Conservation (phyloP, 768 basidiomycete species). For the Hemileccinum rubropunctum region DNA sequence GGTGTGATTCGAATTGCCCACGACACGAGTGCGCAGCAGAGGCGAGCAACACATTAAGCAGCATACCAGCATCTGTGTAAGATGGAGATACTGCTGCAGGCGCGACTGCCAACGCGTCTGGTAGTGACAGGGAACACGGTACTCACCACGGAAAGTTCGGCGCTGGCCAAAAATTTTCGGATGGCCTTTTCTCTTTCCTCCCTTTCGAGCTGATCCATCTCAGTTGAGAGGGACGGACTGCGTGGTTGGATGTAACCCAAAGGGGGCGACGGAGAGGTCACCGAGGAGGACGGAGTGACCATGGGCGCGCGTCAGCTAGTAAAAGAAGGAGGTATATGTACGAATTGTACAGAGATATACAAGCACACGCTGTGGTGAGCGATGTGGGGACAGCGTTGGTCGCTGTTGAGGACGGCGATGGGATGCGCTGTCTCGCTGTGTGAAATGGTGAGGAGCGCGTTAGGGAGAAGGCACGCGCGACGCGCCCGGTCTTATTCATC, state of each 20-base stretch:
- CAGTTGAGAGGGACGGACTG: conserved; percentile 39
- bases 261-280: conserved; percentile 80
- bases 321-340: conserved; percentile 18
- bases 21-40: conserved; percentile 7
- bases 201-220: conserved; percentile 43
- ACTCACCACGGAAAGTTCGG: conserved; percentile 79
- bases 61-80: not conserved
- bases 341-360: conserved; percentile 17
- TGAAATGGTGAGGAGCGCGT: conserved; percentile 37
- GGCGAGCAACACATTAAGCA: conserved; percentile 1
- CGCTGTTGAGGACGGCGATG: conserved; percentile 33
- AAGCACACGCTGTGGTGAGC: conserved; percentile 7
- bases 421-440: conserved; percentile 37
- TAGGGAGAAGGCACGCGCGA: conserved; percentile 36
- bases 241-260: conserved; percentile 54
- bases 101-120: conserved; percentile 50
- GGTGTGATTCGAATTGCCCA: conserved; percentile 6
- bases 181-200: conserved; percentile 67
- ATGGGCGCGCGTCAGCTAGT: conserved; percentile 44
- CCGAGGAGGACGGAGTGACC: conserved; percentile 79
- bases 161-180: conserved; percentile 73
- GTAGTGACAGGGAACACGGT: conserved; percentile 24
- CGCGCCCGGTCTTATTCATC: conserved; percentile 38
- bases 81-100: conserved; percentile 10
- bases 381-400: conserved; percentile 15